Conservation (phyloP, 768 basidiomycete genomes). For the Suillus ampliporus region DNA sequence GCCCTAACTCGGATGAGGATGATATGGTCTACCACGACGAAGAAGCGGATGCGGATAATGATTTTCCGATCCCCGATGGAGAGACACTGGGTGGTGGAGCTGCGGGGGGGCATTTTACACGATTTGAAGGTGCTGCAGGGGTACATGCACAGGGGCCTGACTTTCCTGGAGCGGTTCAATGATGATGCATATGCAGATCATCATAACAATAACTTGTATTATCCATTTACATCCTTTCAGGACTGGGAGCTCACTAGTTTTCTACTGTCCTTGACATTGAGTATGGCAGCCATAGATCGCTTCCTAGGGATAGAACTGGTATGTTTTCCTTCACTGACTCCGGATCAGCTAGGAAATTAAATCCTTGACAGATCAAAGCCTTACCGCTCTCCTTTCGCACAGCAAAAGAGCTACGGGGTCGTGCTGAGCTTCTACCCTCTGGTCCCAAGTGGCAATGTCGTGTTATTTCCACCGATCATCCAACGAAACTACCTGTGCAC, state of each 20-base stretch:
- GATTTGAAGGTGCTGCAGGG: background rate
- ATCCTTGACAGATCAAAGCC: constrained; percentile 5
- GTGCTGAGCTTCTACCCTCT: constrained; percentile 31
- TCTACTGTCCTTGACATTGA: constrained; percentile 33
- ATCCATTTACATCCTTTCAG: constrained; percentile 36
- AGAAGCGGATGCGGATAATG: background rate
- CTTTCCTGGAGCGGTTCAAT: constrained; percentile 4
- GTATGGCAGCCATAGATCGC: constrained; percentile 34
- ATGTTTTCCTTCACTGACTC: constrained; percentile 12
- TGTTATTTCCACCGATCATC: constrained; percentile 14
- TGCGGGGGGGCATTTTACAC: background rate
- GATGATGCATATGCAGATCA: background rate
- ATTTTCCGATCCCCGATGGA: background rate
- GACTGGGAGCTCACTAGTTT: constrained; percentile 41
- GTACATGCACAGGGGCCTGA: background rate
- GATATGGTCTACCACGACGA: background rate
- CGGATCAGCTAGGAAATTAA: background rate
- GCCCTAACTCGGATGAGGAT: background rate
- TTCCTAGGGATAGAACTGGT: constrained; percentile 36
- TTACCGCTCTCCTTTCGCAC: constrained; percentile 27
- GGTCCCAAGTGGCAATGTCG: constrained; percentile 33
- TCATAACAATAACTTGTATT: constrained; percentile 23
- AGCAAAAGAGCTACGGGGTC: constrained; percentile 33
- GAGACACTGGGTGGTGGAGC: background rate
- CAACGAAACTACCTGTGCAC: constrained; percentile 20